phyloP scores from a whole-genome alignment of 2,329 filamentous ascomycete species.

The Mollisia scopiformis region DNA sequence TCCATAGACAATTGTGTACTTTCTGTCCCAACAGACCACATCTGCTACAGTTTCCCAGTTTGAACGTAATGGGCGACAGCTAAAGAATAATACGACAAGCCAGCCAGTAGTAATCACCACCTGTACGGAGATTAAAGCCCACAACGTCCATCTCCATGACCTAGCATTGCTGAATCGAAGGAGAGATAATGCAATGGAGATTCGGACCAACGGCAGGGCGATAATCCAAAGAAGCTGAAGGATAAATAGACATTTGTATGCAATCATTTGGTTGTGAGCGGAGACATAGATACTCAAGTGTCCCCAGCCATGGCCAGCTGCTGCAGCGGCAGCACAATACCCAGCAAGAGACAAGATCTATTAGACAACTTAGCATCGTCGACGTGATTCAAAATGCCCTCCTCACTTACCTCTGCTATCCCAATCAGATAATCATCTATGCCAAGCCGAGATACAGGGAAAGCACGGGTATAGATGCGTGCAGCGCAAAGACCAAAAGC shows the following conservation, averaged over 20 bases:
- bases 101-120: constrained; percentile 3
- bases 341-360: constrained; percentile 14
- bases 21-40: constrained; percentile 10
- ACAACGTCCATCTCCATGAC: constrained; percentile 12
- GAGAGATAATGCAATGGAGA: constrained; percentile 18
- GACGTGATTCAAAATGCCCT: neutral
- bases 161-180: constrained; percentile 9
- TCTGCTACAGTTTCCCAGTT: constrained; percentile 11
- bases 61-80: constrained; percentile 11
- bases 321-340: neutral
- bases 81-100: constrained; percentile 7
- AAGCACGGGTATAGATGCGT: constrained; percentile 12
- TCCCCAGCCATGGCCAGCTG: constrained; percentile 14
- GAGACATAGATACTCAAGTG: constrained; percentile 10
- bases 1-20: constrained; percentile 10
- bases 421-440: constrained; percentile 19
- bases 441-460: constrained; percentile 1
- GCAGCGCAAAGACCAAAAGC: constrained; percentile 10
- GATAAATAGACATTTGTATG: constrained; percentile 9
- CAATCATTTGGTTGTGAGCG: neutral
- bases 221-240: constrained; percentile 13
- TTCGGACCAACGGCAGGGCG: constrained; percentile 12
- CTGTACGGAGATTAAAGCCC: constrained; percentile 7
- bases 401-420: constrained; percentile 4
- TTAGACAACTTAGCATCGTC: neutral